These are phyloP conservation scores for Trichosporon sp. DNA, from an alignment of 1,284 basidiomycete genomes.

Conservation along the genomic window DNA sequence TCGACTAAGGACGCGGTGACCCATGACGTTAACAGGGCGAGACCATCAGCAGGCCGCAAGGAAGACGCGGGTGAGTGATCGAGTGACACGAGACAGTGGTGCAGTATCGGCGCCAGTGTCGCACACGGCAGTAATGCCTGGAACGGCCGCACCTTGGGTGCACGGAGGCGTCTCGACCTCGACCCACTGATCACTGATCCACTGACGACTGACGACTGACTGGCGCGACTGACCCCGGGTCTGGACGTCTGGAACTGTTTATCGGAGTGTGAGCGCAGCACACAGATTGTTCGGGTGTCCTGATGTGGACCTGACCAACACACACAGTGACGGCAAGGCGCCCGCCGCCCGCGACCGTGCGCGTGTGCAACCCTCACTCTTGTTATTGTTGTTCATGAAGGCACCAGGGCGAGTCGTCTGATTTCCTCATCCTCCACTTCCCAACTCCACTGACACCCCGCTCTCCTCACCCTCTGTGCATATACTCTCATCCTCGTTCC, in stretches of 20 bases:
- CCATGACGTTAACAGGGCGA: background rate
- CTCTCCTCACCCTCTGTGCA: background rate
- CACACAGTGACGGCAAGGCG: conserved; percentile 7
- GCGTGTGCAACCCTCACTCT: background rate
- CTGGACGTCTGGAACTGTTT: background rate
- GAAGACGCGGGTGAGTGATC: background rate
- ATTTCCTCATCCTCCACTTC: background rate
- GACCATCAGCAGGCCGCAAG: background rate
- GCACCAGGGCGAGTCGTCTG: background rate
- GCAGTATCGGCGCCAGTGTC: background rate
- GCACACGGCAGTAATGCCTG: background rate
- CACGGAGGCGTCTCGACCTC: background rate
- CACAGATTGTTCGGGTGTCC: background rate
- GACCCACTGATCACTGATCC: background rate
- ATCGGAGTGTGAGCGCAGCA: background rate
- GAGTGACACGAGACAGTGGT: background rate
- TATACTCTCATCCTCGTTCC: background rate
- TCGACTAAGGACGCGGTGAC: background rate
- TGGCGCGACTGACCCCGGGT: background rate
- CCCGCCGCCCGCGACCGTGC: background rate
- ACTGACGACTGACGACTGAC: background rate
- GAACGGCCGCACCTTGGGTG: background rate
- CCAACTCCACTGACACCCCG: background rate
- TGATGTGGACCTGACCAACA: background rate
- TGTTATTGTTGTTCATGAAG: conserved; percentile 3